Evolutionary conservation across 2,329 filamentous ascomycete genomes (phyloP).

Genomic region (Emmonsiellopsis sp.): DNA sequence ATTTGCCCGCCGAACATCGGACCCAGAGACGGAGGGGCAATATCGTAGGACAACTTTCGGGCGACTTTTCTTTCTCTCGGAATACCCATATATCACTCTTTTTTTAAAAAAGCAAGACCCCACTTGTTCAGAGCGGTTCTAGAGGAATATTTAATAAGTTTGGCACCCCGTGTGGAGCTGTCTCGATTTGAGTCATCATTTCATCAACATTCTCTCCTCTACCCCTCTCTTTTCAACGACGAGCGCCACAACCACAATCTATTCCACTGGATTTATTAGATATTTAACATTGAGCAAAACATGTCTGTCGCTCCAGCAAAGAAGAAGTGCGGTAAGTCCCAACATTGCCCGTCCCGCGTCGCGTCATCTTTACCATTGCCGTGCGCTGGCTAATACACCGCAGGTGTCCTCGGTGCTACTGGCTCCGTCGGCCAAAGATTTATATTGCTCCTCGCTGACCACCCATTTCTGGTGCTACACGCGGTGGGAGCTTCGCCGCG

Average conservation of each 20-base stretch:
- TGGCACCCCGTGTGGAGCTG: not conserved
- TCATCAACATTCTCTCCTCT: not conserved
- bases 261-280: not conserved
- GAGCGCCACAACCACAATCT: not conserved
- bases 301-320: slow-evolving; percentile 2
- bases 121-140: too few species aligned
- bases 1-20: not conserved
- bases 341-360: too few species aligned
- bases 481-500: slow-evolving; percentile 82
- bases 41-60: not conserved
- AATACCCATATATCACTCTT: too few species aligned
- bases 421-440: slow-evolving; percentile 94
- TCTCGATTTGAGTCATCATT: not conserved
- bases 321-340: slow-evolving; percentile 9
- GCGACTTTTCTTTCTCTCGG: not conserved
- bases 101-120: too few species aligned
- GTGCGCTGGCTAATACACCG: not conserved
- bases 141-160: not conserved
- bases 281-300: not conserved
- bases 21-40: not conserved
- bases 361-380: too few species aligned
- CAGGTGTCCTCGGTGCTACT: slow-evolving; percentile 77
- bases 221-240: not conserved
- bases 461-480: slow-evolving; percentile 77
- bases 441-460: slow-evolving; percentile 79